Evolutionary conservation across 1,284 basidiomycete species (phyloP), one percentile per base, ranked within the genome.

Genomic region (Ganoderma multipileum): DNA sequence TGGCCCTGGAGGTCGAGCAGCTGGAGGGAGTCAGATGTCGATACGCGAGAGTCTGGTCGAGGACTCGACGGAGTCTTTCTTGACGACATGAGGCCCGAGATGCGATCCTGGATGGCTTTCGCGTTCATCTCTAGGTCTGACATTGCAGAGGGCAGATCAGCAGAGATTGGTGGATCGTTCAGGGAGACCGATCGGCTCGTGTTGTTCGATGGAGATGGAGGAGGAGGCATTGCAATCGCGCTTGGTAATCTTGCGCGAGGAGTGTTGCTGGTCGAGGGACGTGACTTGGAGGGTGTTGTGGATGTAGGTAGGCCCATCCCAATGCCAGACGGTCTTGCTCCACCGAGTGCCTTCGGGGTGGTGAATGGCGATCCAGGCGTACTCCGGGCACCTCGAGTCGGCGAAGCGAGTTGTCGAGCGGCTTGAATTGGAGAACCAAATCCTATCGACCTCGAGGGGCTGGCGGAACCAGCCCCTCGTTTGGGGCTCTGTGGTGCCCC

Each of bases 181-280:
- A 81, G 73, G 38, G 81, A 79, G 65, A 83, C 68, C 50, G 80
- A 74, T 66, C 78, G 71, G 26, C 69, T 71, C 6, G 77, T 73
- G 18, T 73, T 68, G 23, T 73, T 73, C 59, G 82, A 78, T 20
- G 91, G 91, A 16, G 90, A 91, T 0, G 88, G 82, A 18, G 92
- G 92, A 2, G 92, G 92, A 3, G 92, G 92, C 91, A 93, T 94
- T 2, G 90, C 89, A 41, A 91, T 78, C n/a, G 86, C 82, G 74
- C 91, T 92, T n/a, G 91, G 90, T 69, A 93, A 77, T 58, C 91
- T 84, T 16, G 86, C 83, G 47, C 89, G 86, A 47, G 90, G 89
- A 12, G 89, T 90, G 67, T 69, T 73, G 47, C 77, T 83, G 47
- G 85, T 75, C 26, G 86, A 83, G 23, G 85, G 77, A 71, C 89